phyloP scores from a whole-genome alignment of 1,284 basidiomycete species.

The Dichomitus squalens region DNA sequence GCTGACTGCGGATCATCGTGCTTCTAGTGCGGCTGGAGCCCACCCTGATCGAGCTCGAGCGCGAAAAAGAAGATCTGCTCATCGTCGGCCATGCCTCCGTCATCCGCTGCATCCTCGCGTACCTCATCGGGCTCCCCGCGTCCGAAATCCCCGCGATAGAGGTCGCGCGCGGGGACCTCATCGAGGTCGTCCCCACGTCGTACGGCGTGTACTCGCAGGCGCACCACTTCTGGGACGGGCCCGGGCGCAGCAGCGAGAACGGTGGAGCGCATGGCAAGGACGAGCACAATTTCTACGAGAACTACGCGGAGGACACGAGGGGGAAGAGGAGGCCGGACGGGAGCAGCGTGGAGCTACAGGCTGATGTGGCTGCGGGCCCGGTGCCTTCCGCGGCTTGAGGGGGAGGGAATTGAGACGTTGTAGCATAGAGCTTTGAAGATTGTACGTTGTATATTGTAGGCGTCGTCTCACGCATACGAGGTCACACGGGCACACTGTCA shows the following conservation, averaged over 20 bases:
- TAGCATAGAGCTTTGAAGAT: neutral
- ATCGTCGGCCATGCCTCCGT: slow-evolving; percentile 93
- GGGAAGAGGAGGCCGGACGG: slow-evolving; percentile 54
- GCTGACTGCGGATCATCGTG: neutral
- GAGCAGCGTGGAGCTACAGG: neutral
- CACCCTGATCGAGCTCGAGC: slow-evolving; percentile 82
- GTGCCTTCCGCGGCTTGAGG: neutral
- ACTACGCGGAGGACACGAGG: slow-evolving; percentile 82
- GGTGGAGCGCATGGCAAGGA: slow-evolving; percentile 47
- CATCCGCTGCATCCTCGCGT: slow-evolving; percentile 91
- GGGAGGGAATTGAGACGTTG: neutral
- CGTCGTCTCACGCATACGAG: neutral
- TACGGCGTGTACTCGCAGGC: slow-evolving; percentile 89
- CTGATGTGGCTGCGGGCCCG: neutral
- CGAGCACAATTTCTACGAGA: slow-evolving; percentile 82
- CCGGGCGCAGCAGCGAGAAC: slow-evolving; percentile 51
- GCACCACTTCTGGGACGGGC: slow-evolving; percentile 92
- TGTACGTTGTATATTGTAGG: neutral
- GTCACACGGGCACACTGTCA: neutral
- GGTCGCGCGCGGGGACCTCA: slow-evolving; percentile 86
- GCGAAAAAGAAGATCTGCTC: slow-evolving; percentile 76
- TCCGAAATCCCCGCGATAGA: slow-evolving; percentile 97
- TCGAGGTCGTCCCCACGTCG: slow-evolving; percentile 88
- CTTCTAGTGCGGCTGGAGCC: slow-evolving; percentile 75
- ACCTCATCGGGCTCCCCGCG: slow-evolving; percentile 93